Conservation (phyloP, 164 flowering plant species). For the Stephania japonica region DNA sequence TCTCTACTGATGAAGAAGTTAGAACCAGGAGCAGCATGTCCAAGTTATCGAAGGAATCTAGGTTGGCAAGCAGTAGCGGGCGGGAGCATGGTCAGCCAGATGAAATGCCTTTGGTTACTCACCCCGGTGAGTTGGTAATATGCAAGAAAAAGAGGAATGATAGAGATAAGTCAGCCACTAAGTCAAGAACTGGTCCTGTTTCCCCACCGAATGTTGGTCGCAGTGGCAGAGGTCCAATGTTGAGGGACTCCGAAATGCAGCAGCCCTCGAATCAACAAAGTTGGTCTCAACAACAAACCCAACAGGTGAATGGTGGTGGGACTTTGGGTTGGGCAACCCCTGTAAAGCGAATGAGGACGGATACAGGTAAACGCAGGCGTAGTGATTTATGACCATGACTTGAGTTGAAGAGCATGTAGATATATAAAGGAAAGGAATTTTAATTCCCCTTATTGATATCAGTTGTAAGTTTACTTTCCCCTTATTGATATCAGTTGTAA, state of each 20-base stretch:
- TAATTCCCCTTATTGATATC: slow-evolving; percentile 15
- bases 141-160: slow-evolving; percentile 98
- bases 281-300: slow-evolving; percentile 47
- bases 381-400: slow-evolving; percentile 57
- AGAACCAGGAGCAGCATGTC: slow-evolving; percentile 29
- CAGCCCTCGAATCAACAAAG: slow-evolving; percentile 34
- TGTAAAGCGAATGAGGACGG: slow-evolving; percentile 89
- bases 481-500: slow-evolving; percentile 20
- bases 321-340: slow-evolving; percentile 87
- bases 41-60: slow-evolving; percentile 49
- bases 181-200: slow-evolving; percentile 53
- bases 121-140: slow-evolving; percentile 92
- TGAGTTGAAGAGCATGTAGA: slow-evolving; percentile 18
- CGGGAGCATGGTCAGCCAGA: slow-evolving; percentile 40
- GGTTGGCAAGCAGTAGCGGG: slow-evolving; percentile 41
- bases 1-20: slow-evolving; percentile 31
- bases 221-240: slow-evolving; percentile 29
- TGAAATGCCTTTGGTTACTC: slow-evolving; percentile 52
- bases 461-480: slow-evolving; percentile 21
- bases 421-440: slow-evolving; percentile 18
- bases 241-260: slow-evolving; percentile 36
- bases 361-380: slow-evolving; percentile 81
- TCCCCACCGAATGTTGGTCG: slow-evolving; percentile 54
- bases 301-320: slow-evolving; percentile 35
- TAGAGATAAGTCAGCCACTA: slow-evolving; percentile 60